Base-by-base conservation (phyloP, 164 flowering plant species). In the Berberis thunbergii region DNA sequence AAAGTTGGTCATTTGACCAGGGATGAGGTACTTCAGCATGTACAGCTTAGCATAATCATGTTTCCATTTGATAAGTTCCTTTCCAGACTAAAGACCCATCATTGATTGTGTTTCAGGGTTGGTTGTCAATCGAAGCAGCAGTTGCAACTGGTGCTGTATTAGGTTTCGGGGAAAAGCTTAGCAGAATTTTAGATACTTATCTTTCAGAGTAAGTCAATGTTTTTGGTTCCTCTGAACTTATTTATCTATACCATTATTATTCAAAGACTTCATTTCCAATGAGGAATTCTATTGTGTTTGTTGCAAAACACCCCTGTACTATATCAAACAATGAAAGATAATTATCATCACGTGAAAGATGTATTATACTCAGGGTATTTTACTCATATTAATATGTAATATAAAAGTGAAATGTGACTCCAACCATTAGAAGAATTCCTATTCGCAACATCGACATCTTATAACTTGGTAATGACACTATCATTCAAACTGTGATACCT, bases 161-260 rank as follows among this genome's bases (percentile, higher is more conserved):
- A 13, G 54, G 63, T 2, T 61, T 61, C 48, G 63, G 96, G 54
- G 77, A 76, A 70, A 80, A 72, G 72, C 75, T 88, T 45, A 83
- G 79, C 68, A 70, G 84, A 57, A 74, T 86, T 26, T 54, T 88
- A n/a, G 81, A 81, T 1, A 65, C 55, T 10, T 83, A 69, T 73
- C 70, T 88, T 43, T 78, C 80, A 43, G 81, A 79, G 95, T 88
- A 79, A 80, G 84, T 53, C 49, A 7, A 2, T 13, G n/a, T 26
- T 64, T 54, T n/a, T 54, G 38, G 11, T 26, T 26, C 4, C 10
- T 12, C 10, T 52, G n/a, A 10, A 11, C 54, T 52, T 52, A 4
- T 6, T 4, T 26, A 3, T 3, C 4, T 12, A 10, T 52, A 26
- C 13, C 54, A 52, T 26, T 52, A 48, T 48, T 48, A 48, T 11